phyloP scores from a whole-genome alignment of 805 yeast genomes.

The Candida manassasensis region DNA sequence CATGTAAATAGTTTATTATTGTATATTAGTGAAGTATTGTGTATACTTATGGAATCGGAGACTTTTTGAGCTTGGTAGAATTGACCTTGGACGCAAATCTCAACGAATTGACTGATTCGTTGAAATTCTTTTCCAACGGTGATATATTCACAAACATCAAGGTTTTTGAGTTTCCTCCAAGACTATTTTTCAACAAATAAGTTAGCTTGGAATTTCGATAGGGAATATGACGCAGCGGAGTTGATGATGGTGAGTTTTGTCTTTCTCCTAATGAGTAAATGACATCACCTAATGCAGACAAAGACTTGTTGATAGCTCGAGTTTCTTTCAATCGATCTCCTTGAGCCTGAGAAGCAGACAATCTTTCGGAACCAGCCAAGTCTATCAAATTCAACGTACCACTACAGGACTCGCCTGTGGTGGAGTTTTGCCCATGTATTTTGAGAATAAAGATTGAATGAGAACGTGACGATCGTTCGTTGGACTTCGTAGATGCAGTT shows the following conservation, averaged over 20 bases:
- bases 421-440: slow-evolving; percentile 49
- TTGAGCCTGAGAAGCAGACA: slow-evolving; percentile 65
- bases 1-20: slow-evolving; percentile 7
- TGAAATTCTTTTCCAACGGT: slow-evolving; percentile 54
- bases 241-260: slow-evolving; percentile 16
- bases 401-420: slow-evolving; percentile 41
- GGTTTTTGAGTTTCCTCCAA: slow-evolving; percentile 83
- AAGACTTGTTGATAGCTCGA: slow-evolving; percentile 80
- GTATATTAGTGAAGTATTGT: slow-evolving; percentile 4
- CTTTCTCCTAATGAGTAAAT: slow-evolving; percentile 58
- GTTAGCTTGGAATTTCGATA: slow-evolving; percentile 74
- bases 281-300: slow-evolving; percentile 87
- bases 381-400: slow-evolving; percentile 82
- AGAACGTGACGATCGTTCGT: slow-evolving; percentile 85
- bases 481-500: slow-evolving; percentile 77
- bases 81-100: slow-evolving; percentile 86
- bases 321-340: slow-evolving; percentile 86
- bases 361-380: slow-evolving; percentile 90
- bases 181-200: slow-evolving; percentile 74
- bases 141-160: slow-evolving; percentile 90
- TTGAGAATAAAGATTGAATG: slow-evolving; percentile 75
- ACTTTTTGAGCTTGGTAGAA: slow-evolving; percentile 34
- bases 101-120: slow-evolving; percentile 79
- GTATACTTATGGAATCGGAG: background rate
- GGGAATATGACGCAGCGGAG: slow-evolving; percentile 49